Evolutionary conservation across 495 filamentous ascomycete genomes (phyloP).

Genomic region (Penicillium ochrochloron): DNA sequence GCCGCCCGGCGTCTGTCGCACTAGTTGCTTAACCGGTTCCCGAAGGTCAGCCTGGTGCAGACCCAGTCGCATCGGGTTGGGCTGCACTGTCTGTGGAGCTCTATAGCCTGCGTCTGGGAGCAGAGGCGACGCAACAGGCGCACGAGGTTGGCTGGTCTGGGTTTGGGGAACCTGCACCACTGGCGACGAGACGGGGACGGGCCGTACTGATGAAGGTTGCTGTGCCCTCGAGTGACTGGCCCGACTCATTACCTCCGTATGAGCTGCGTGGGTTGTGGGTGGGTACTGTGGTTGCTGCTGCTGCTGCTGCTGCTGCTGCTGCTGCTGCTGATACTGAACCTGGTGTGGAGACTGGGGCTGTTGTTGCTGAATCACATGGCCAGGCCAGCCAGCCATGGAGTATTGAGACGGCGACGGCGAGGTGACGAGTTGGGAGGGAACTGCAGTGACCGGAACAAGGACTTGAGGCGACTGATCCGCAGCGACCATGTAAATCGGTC

Average conservation of each 20-base stretch:
- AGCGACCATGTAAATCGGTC: not conserved
- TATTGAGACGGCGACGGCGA: not conserved
- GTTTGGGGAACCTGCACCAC: not conserved
- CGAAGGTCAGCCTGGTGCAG: slow-evolving; percentile 63
- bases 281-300: not conserved
- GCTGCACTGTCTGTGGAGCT: slow-evolving; percentile 44
- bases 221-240: not conserved
- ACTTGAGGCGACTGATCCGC: not conserved
- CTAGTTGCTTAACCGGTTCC: slow-evolving; percentile 54
- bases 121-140: slow-evolving; percentile 20
- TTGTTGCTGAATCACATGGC: not conserved
- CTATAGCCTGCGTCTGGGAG: slow-evolving; percentile 37
- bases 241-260: not conserved
- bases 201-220: not conserved
- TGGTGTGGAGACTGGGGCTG: not conserved
- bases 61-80: slow-evolving; percentile 49
- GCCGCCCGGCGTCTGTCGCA: slow-evolving; percentile 21
- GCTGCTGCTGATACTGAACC: not conserved
- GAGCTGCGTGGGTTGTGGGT: not conserved
- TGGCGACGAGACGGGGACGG: not conserved
- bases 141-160: not conserved
- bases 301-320: not conserved
- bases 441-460: not conserved
- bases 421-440: not conserved
- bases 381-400: not conserved